A percentile compares a stretch with the other conserved stretches of the same genome.
These are phyloP conservation scores for Malbranchea zuffiana DNA, from an alignment of 2,329 filamentous ascomycete genomes.

Conservation along the genomic window DNA sequence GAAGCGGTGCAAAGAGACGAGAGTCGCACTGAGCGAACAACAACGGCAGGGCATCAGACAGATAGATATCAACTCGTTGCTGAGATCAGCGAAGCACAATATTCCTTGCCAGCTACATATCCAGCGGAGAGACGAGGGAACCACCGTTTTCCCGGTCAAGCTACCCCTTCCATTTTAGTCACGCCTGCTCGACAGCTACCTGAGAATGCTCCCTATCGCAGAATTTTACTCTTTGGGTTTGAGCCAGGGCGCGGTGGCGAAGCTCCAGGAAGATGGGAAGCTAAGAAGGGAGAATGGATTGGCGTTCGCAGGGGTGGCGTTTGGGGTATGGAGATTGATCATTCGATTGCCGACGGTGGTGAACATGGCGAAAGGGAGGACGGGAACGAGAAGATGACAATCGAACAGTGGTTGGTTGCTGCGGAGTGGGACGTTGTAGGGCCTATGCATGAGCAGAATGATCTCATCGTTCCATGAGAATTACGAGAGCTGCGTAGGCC, in stretches of 20 bases:
- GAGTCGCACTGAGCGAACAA: slow-evolving; percentile 3
- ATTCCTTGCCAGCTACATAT: not conserved
- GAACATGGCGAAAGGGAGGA: not conserved
- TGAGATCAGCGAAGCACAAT: not conserved
- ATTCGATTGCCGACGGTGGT: not conserved
- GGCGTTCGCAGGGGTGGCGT: slow-evolving; percentile 25
- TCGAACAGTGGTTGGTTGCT: slow-evolving; percentile 27
- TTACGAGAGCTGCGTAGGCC: no score
- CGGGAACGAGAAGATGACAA: not conserved
- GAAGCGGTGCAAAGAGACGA: slow-evolving; percentile 21
- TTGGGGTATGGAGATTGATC: slow-evolving; percentile 28
- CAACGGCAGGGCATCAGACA: not conserved
- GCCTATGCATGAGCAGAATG: no score
- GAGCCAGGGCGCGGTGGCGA: not conserved
- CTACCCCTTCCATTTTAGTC: slow-evolving; percentile 9
- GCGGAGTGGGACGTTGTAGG: slow-evolving; percentile 32
- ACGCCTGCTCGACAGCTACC: not conserved
- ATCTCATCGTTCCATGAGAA: no score
- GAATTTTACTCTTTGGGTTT: slow-evolving; percentile 11
- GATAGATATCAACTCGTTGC: slow-evolving; percentile 7
- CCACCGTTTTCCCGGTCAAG: slow-evolving; percentile 6
- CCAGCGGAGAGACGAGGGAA: not conserved
- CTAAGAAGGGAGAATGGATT: slow-evolving; percentile 14
- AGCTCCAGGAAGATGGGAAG: slow-evolving; percentile 14
- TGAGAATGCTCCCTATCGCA: not conserved